Conservation (phyloP, 805 yeast genomes). For the Zygosaccharomyces gambellarensis region DNA sequence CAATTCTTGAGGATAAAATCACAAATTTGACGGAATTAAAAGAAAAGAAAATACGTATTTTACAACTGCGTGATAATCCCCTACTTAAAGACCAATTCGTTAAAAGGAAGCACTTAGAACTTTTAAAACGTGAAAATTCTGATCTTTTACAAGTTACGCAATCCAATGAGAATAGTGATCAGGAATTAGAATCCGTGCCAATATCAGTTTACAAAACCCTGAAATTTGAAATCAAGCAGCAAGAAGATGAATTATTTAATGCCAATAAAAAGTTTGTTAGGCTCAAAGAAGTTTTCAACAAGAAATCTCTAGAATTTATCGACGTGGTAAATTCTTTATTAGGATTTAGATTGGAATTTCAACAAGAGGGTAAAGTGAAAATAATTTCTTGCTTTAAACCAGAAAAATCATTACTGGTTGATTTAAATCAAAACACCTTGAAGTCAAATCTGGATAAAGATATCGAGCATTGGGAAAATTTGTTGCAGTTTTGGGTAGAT, state of each 20-base stretch:
- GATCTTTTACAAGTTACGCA: slow-evolving; percentile 41
- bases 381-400: slow-evolving; percentile 45
- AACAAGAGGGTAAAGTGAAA: slow-evolving; percentile 52
- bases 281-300: slow-evolving; percentile 50
- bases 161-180: slow-evolving; percentile 8
- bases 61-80: slow-evolving; percentile 67
- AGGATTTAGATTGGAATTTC: slow-evolving; percentile 70
- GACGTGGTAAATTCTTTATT: slow-evolving; percentile 61
- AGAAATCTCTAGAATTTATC: slow-evolving; percentile 67
- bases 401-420: slow-evolving; percentile 48
- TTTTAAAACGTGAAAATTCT: slow-evolving; percentile 54
- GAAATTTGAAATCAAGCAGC: slow-evolving; percentile 46
- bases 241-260: slow-evolving; percentile 45
- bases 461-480: slow-evolving; percentile 41
- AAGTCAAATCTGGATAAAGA: slow-evolving; percentile 40
- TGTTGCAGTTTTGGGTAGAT: slow-evolving; percentile 61
- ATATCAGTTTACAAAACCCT: slow-evolving; percentile 58
- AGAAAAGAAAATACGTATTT: slow-evolving; percentile 43
- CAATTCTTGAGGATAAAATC: slow-evolving; percentile 37
- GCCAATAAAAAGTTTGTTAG: slow-evolving; percentile 50
- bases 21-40: slow-evolving; percentile 34
- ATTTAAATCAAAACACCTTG: slow-evolving; percentile 49
- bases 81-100: slow-evolving; percentile 55
- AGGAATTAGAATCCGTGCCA: slow-evolving; percentile 43
- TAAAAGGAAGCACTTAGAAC: slow-evolving; percentile 47